Evolutionary conservation across 352 stramenopile species (phyloP), one percentile per base, ranked within the genome.

Genomic region (Phytophthora foliorum): DNA sequence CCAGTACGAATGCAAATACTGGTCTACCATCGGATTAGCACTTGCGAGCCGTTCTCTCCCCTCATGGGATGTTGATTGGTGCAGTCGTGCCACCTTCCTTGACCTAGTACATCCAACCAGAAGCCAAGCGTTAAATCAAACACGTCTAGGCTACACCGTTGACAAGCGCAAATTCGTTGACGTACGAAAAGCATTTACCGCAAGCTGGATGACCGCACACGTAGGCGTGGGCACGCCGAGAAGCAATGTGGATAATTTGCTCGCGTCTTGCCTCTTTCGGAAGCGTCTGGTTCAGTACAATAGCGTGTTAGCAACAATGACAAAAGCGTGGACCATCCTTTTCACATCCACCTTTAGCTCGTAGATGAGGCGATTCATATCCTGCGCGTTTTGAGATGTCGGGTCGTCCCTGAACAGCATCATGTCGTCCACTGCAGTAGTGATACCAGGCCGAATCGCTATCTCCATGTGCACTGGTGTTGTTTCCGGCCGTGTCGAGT

Each of bases 1-100:
- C 83, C 81, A 91, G 52, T 86, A 91, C 21, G 72, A 68, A 22
- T 89, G 83, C 25, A 90, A 52, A 52, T 88, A 88, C 52, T 91
- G 81, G 29, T 91, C 81, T 0, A 75, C 66, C 1, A 86, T 16
- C 4, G 83, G 75, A 0, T 72, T 82, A 2, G 71, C 57, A 8
- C 56, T 73, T 21, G 75, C 77, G 6, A 91, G 68, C 22, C 75
- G 70, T 39, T 77, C 69, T 16, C 74, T 76, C 9, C 77, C 66
- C 8, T 86, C 60, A 22, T 91, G 83, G 2, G 50, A 62, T 1
- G 48, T 64, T 39, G 77, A 57, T 46, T 91, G 83, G 46, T 90
- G 83, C 3, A 87, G 44, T 32, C 81, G 63, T 27, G 78, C 72
- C 17, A 81, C 72, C 32, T 91, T 84, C 19, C 75, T 74, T 0